Evolutionary conservation across 2,329 filamentous ascomycete species (phyloP).

Genomic region (Ophiostoma quercus): DNA sequence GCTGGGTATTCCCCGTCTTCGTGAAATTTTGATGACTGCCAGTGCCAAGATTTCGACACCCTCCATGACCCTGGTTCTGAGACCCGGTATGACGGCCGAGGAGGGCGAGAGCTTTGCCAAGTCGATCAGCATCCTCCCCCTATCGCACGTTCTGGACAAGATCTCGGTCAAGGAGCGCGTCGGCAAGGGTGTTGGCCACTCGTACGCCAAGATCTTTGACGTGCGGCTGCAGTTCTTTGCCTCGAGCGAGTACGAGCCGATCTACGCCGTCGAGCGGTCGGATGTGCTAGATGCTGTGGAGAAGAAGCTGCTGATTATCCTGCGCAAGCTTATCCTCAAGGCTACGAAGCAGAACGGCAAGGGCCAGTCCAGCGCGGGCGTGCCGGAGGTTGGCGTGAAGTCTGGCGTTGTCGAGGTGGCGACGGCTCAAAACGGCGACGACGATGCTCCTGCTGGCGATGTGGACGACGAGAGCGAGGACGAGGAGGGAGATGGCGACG

Average conservation of each 20-base stretch:
- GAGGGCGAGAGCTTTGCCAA: conserved; percentile 81
- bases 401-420: conserved; percentile 51
- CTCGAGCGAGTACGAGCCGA: conserved; percentile 71
- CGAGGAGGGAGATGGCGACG: conserved; percentile 73
- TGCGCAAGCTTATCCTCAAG: conserved; percentile 65
- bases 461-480: conserved; percentile 61
- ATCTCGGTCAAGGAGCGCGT: conserved; percentile 75
- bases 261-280: conserved; percentile 73
- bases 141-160: conserved; percentile 78
- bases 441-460: conserved; percentile 36
- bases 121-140: conserved; percentile 77
- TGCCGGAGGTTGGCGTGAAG: conserved; percentile 65
- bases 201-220: conserved; percentile 77
- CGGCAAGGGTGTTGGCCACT: conserved; percentile 62
- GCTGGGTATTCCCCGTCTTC: conserved; percentile 89
- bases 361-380: conserved; percentile 59
- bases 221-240: conserved; percentile 81
- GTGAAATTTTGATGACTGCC: conserved; percentile 98
- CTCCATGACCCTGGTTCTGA: conserved; percentile 77
- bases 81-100: conserved; percentile 61
- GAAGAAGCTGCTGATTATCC: conserved; percentile 65
- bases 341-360: conserved; percentile 79
- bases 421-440: conserved; percentile 33
- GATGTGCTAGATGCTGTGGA: conserved; percentile 81
- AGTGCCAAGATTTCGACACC: conserved; percentile 85